Conservation (phyloP, 2,329 filamentous ascomycete species). For the Xylaria sp. region DNA sequence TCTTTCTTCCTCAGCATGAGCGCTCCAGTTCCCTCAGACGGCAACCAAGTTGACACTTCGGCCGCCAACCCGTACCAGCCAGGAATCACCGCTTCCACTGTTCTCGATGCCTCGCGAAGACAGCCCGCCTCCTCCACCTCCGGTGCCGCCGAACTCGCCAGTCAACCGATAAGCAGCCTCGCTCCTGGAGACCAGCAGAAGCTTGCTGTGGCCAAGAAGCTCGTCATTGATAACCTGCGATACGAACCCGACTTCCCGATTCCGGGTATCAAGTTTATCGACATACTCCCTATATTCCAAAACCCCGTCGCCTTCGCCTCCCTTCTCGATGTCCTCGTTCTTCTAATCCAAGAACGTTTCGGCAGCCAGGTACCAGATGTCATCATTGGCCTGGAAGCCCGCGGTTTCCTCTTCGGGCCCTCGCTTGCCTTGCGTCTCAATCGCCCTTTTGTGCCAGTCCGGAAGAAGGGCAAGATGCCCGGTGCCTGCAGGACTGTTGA, state of each 20-base stretch:
- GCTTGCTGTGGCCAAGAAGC: conserved; percentile 48
- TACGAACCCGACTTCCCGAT: conserved; percentile 93
- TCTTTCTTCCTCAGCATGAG: conserved; percentile 53
- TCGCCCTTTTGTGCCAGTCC: conserved; percentile 89
- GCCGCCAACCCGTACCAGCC: conserved; percentile 50
- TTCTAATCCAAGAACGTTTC: conserved; percentile 77
- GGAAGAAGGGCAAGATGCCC: conserved; percentile 96
- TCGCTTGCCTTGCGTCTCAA: conserved; percentile 84
- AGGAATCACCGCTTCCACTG: conserved; percentile 48
- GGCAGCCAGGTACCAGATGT: conserved; percentile 78
- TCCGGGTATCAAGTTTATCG: conserved; percentile 94
- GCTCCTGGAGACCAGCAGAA: conserved; percentile 47
- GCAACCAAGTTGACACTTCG: conserved; percentile 52
- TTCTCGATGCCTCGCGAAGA: conserved; percentile 71
- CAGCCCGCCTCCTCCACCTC: conserved; percentile 71
- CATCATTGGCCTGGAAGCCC: conserved; percentile 90
- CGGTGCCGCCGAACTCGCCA: conserved; percentile 72
- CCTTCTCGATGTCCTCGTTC: conserved; percentile 85
- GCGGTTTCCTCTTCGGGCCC: conserved; percentile 95
- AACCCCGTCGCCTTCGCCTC: conserved; percentile 77
- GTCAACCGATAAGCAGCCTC: conserved; percentile 69
- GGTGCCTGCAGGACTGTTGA: conserved; percentile 85
- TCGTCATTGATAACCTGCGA: conserved; percentile 77
- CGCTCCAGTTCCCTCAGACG: conserved; percentile 50
- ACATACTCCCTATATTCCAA: conserved; percentile 96